Percentiles rank a stretch among this genome's conserved stretches.
These are phyloP conservation scores for Chromera velia DNA, from an alignment of 73 alveolate species.

Conservation along the genomic window DNA sequence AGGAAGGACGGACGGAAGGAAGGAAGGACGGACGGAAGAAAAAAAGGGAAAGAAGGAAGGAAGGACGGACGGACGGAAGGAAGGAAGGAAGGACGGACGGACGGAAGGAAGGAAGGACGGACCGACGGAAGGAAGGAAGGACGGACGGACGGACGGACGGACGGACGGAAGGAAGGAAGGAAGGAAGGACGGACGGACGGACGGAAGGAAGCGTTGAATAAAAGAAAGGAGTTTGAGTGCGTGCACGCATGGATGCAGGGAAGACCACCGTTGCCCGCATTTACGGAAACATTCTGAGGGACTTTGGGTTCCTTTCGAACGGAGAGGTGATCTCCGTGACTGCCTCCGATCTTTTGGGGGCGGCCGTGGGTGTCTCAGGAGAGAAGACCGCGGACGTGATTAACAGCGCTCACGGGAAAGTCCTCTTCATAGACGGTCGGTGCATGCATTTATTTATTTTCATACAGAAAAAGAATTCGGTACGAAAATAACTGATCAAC, in stretches of 20 bases:
- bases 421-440: not conserved
- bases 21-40: conserved; percentile 2
- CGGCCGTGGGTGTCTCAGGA: not conserved
- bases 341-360: not conserved
- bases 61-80: conserved; percentile 5
- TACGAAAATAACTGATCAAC: not conserved
- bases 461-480: not conserved
- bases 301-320: not conserved
- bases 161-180: conserved; percentile 6
- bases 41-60: conserved; percentile 6
- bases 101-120: conserved; percentile 7
- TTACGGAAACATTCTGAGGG: not conserved
- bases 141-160: conserved; percentile 5
- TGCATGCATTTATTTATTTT: too few species aligned
- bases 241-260: not conserved
- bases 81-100: conserved; percentile 7
- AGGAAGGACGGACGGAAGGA: conserved; percentile 5
- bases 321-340: not conserved
- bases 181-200: conserved; percentile 5
- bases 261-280: not conserved
- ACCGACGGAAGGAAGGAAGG: conserved; percentile 9
- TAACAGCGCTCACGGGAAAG: not conserved
- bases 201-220: not conserved
- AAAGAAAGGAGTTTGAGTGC: not conserved
- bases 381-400: not conserved